These are phyloP conservation scores for Curvularia spicifera DNA, from an alignment of 2,329 filamentous ascomycete genomes.

Conservation along the genomic window DNA sequence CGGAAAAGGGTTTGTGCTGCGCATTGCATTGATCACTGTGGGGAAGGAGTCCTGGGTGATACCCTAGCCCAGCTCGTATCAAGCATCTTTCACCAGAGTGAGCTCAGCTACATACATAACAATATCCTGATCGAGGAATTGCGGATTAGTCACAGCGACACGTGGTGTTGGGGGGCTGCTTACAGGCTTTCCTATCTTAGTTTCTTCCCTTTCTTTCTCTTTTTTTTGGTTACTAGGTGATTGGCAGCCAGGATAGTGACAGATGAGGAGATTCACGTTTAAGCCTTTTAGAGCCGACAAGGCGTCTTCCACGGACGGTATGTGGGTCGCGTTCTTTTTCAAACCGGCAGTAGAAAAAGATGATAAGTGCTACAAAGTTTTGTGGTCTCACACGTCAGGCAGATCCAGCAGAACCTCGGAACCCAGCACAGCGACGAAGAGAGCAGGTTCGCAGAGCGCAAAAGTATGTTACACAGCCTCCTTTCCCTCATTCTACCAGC, in stretches of 20 bases:
- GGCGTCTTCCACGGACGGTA: conserved; percentile 4
- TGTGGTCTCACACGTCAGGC: background rate
- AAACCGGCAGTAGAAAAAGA: too few relatives aligned
- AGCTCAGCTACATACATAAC: background rate
- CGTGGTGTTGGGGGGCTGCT: background rate
- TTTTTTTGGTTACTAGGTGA: background rate
- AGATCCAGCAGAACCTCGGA: background rate
- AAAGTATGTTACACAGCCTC: background rate
- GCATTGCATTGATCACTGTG: too few relatives aligned
- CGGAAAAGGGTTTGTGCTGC: too few relatives aligned
- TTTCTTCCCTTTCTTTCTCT: background rate
- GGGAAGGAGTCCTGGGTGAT: too few relatives aligned
- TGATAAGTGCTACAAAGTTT: background rate
- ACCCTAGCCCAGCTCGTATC: too few relatives aligned
- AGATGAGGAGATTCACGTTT: conserved; percentile 24
- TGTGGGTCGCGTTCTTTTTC: background rate
- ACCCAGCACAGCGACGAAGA: background rate
- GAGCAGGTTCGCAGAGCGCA: background rate
- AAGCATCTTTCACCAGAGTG: too few relatives aligned
- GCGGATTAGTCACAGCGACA: too few relatives aligned
- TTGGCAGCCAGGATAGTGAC: background rate
- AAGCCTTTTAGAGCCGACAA: conserved; percentile 19
- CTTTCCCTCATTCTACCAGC: background rate
- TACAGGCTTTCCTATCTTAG: background rate
- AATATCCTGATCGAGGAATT: too few relatives aligned